Percentiles rank a stretch among this genome's conserved stretches.
Evolutionary conservation across 805 yeast genomes (phyloP).

Genomic region (Candida krabiensis): DNA sequence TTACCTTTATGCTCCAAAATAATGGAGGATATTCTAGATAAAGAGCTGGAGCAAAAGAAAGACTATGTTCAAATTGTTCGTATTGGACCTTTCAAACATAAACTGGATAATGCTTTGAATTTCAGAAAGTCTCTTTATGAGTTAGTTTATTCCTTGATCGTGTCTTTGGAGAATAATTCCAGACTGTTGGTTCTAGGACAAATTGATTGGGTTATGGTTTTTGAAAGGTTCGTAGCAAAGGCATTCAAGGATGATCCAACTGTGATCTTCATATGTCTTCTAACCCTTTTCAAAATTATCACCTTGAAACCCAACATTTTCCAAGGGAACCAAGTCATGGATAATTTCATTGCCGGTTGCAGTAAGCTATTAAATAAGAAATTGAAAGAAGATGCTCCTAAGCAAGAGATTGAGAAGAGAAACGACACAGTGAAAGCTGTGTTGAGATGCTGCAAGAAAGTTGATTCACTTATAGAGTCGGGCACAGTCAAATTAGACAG

Average conservation of each 20-base stretch:
- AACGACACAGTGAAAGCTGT: conserved; percentile 41
- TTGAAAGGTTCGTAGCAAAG: conserved; percentile 41
- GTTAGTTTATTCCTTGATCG: conserved; percentile 54
- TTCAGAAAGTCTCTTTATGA: conserved; percentile 74
- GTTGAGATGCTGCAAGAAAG: conserved; percentile 30
- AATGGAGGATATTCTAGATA: conserved; percentile 49
- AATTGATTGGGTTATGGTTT: conserved; percentile 28
- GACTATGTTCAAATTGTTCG: conserved; percentile 64
- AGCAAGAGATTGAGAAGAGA: conserved; percentile 61
- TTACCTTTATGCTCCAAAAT: conserved; percentile 45
- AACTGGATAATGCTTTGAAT: conserved; percentile 74
- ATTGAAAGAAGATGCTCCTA: conserved; percentile 60
- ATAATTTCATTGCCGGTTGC: conserved; percentile 35
- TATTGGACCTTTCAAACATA: conserved; percentile 87
- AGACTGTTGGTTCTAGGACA: conserved; percentile 18
- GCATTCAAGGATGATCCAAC: conserved; percentile 65
- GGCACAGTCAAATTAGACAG: conserved; percentile 22
- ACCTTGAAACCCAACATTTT: conserved; percentile 30
- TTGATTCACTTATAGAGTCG: conserved; percentile 20
- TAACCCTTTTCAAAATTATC: conserved; percentile 41
- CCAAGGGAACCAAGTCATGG: conserved; percentile 19
- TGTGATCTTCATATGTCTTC: conserved; percentile 54
- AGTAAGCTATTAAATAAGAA: conserved; percentile 45
- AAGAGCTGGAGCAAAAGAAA: conserved; percentile 54
- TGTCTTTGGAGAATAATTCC: conserved; percentile 31